Evolutionary conservation across 2,329 filamentous ascomycete genomes (phyloP).

Genomic region (Fusarium multiceps): DNA sequence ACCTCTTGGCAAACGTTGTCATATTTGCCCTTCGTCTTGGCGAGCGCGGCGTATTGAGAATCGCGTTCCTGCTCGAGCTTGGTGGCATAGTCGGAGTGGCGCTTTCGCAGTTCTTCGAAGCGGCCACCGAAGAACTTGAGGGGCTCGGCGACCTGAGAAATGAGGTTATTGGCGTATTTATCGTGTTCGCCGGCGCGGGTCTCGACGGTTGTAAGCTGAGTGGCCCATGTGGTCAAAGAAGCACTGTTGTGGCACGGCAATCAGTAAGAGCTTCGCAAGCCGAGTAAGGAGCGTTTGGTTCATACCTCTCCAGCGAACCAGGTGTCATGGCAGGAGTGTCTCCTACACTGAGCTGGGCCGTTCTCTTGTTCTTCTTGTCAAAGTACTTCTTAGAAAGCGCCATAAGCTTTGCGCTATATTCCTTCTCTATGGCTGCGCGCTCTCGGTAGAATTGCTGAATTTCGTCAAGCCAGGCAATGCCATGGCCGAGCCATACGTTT

Average conservation of each 20-base stretch:
- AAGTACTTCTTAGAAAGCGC: constrained; percentile 95
- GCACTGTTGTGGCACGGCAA: constrained; percentile 66
- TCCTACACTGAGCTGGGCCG: constrained; percentile 87
- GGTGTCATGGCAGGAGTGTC: constrained; percentile 94
- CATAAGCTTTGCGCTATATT: constrained; percentile 90
- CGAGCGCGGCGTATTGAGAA: constrained; percentile 81
- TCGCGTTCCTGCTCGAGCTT: constrained; percentile 94
- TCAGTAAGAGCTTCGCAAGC: constrained; percentile 37
- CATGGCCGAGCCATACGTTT: constrained; percentile 89
- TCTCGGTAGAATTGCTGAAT: constrained; percentile 98
- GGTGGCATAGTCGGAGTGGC: constrained; percentile 86
- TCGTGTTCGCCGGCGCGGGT: constrained; percentile 90
- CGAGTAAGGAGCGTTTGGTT: background rate
- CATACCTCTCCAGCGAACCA: constrained; percentile 87
- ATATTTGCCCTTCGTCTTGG: constrained; percentile 93
- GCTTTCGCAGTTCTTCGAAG: constrained; percentile 93
- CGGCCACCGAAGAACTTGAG: constrained; percentile 77
- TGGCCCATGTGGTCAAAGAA: constrained; percentile 96
- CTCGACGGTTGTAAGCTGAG: constrained; percentile 91
- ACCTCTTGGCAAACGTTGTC: constrained; percentile 94
- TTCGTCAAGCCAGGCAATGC: constrained; percentile 95
- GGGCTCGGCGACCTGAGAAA: constrained; percentile 86
- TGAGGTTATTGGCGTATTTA: constrained; percentile 80
- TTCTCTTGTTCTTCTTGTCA: constrained; percentile 94
- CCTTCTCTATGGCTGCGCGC: constrained; percentile 92